phyloP scores from a whole-genome alignment of 164 flowering plant genomes.

The Sedum album region DNA sequence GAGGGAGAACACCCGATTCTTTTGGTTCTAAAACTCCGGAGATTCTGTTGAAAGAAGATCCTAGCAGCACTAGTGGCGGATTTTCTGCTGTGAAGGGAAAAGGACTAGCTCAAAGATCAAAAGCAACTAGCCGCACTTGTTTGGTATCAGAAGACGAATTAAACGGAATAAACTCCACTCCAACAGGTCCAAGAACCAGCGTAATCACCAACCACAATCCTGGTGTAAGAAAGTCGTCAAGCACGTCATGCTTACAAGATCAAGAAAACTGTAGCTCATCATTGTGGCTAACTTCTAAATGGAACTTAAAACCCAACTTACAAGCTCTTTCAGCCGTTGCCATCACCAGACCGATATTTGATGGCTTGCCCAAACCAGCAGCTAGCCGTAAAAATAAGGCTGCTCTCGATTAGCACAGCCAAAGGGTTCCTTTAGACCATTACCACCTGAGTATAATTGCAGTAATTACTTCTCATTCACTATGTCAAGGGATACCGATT shows the following conservation, averaged over 20 bases:
- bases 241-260: conserved; percentile 64
- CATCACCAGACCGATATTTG: conserved; percentile 31
- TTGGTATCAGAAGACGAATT: conserved; percentile 32
- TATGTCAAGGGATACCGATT: too few relatives aligned
- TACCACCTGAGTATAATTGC: too few relatives aligned
- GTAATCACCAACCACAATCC: conserved; percentile 21
- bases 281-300: conserved; percentile 19
- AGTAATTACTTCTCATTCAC: too few relatives aligned
- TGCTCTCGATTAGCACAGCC: conserved; percentile 27
- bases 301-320: conserved; percentile 26
- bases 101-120: conserved; percentile 65
- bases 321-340: conserved; percentile 23
- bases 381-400: conserved; percentile 31
- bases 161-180: conserved; percentile 20
- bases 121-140: conserved; percentile 34
- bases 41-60: conserved; percentile 49
- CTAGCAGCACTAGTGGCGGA: conserved; percentile 27
- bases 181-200: conserved; percentile 32
- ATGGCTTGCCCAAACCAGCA: conserved; percentile 36
- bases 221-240: conserved; percentile 67
- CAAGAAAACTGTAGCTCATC: conserved; percentile 29
- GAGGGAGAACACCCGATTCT: conserved; percentile 27
- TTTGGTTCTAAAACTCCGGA: conserved; percentile 27
- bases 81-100: conserved; percentile 53
- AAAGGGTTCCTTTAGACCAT: background rate